phyloP scores from a whole-genome alignment of 1,139 yeast species.

The Eremothecium coryli region DNA sequence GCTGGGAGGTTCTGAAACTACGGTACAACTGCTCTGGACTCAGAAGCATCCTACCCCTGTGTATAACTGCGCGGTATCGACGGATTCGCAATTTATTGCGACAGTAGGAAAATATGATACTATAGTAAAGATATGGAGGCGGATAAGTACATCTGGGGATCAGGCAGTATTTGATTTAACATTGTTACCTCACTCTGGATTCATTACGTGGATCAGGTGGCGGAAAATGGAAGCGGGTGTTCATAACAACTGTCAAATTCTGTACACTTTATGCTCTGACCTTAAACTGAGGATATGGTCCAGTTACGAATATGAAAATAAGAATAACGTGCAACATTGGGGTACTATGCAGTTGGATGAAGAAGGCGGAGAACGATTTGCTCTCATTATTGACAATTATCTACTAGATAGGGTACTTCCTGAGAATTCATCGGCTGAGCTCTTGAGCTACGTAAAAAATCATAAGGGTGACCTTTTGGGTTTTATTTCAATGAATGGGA shows the following conservation, averaged over 20 bases:
- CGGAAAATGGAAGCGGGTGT: slow-evolving; percentile 29
- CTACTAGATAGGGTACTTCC: slow-evolving; percentile 37
- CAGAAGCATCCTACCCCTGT: slow-evolving; percentile 50
- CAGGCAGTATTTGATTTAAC: slow-evolving; percentile 62
- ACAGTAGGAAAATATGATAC: slow-evolving; percentile 54
- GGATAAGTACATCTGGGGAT: slow-evolving; percentile 58
- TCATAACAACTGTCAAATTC: slow-evolving; percentile 33
- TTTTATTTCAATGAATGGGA: slow-evolving; percentile 39
- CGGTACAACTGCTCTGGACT: slow-evolving; percentile 43
- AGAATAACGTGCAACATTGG: slow-evolving; percentile 52
- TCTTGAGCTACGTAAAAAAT: slow-evolving; percentile 16
- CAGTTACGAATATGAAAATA: slow-evolving; percentile 52
- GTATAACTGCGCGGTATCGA: slow-evolving; percentile 46
- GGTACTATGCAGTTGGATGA: slow-evolving; percentile 42
- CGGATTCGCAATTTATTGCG: slow-evolving; percentile 58
- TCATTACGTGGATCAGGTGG: slow-evolving; percentile 52
- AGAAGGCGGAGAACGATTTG: slow-evolving; percentile 31
- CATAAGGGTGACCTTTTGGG: slow-evolving; percentile 48
- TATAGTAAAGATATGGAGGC: slow-evolving; percentile 68
- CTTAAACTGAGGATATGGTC: slow-evolving; percentile 61
- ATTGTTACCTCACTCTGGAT: slow-evolving; percentile 55
- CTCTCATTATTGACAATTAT: slow-evolving; percentile 50
- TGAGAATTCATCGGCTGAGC: slow-evolving; percentile 7
- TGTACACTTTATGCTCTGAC: slow-evolving; percentile 56
- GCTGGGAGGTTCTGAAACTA: slow-evolving; percentile 39